phyloP scores from a whole-genome alignment of 2,329 filamentous ascomycete genomes.

The Pseudogymnoascus verrucosus region DNA sequence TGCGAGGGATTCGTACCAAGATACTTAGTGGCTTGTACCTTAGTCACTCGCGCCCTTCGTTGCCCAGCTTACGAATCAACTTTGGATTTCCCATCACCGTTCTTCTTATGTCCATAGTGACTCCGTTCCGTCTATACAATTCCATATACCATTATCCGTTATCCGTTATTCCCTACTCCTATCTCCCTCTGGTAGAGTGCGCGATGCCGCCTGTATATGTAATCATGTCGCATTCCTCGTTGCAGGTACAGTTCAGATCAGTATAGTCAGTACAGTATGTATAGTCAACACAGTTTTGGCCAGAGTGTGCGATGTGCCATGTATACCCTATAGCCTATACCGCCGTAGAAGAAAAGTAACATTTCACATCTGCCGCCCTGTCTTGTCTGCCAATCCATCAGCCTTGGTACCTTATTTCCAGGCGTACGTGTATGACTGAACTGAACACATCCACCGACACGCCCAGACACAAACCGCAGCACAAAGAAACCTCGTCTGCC shows the following conservation, averaged over 20 bases:
- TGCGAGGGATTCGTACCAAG: neutral
- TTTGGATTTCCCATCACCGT: neutral
- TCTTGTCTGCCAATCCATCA: neutral
- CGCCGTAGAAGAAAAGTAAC: no score
- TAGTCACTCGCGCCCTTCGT: neutral
- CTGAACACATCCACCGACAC: no score
- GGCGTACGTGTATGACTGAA: slow-evolving; percentile 1
- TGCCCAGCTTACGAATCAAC: neutral
- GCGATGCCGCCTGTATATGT: neutral
- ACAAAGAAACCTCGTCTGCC: neutral
- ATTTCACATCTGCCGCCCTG: no score
- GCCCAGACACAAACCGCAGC: neutral
- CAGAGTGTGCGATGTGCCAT: neutral
- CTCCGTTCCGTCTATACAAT: neutral
- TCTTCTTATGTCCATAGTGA: neutral
- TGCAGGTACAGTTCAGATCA: neutral
- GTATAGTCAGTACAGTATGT: no score
- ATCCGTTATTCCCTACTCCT: neutral
- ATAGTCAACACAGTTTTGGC: neutral
- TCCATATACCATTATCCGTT: neutral
- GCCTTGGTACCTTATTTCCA: neutral
- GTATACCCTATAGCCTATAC: no score
- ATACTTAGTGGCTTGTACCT: neutral
- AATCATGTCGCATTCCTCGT: neutral
- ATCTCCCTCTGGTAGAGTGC: neutral